A percentile compares a stretch with the other conserved stretches of the same genome.
Evolutionary conservation across 139 green algal species (phyloP).

Genomic region (Closterium sp.): DNA sequence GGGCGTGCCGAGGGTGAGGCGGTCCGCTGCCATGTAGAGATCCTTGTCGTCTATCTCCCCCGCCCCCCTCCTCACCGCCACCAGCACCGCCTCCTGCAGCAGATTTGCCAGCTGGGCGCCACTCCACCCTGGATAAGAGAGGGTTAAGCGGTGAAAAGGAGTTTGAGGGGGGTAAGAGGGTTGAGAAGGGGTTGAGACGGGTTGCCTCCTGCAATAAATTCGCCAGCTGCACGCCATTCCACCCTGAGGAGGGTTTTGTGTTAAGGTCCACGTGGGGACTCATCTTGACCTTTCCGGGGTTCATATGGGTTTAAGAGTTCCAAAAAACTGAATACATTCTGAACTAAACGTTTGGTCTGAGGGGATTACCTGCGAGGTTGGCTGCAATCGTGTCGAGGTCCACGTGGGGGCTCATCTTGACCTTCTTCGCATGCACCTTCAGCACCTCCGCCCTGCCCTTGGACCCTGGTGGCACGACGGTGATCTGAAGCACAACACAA

Average conservation of each 20-base stretch:
- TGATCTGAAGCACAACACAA: slow-evolving; percentile 12
- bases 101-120: too few species aligned
- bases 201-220: slow-evolving; percentile 96
- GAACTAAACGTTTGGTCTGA: too few species aligned
- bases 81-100: too few species aligned
- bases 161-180: too few species aligned
- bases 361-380: background rate
- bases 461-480: slow-evolving; percentile 1
- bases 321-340: too few species aligned
- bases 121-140: too few species aligned
- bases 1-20: slow-evolving; percentile 56
- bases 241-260: background rate
- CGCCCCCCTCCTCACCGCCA: too few species aligned
- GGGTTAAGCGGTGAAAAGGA: too few species aligned
- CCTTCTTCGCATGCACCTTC: slow-evolving; percentile 68
- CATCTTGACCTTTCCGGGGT: too few species aligned
- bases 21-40: slow-evolving; percentile 79
- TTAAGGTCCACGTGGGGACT: too few species aligned
- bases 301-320: too few species aligned
- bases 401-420: slow-evolving; percentile 56
- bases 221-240: slow-evolving; percentile 82
- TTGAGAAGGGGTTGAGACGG: slow-evolving; percentile 57
- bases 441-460: slow-evolving; percentile 69
- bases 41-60: slow-evolving; percentile 62
- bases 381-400: background rate